Evolutionary conservation across 306 rosid genomes (phyloP), one percentile per base, ranked within the genome.

Genomic region (Sechiopsis laciniata): DNA sequence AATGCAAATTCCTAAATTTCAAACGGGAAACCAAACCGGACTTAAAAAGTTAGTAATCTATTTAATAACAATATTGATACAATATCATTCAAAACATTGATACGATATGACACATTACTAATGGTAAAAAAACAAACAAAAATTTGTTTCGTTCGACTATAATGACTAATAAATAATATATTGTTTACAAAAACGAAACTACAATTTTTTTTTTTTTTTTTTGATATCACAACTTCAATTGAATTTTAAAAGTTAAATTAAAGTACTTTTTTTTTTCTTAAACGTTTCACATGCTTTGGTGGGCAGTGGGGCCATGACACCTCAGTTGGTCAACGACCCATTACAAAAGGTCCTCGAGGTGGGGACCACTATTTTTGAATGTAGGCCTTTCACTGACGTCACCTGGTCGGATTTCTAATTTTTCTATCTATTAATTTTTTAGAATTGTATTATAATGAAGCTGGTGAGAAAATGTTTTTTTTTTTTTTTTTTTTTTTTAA

Each of bases 251-350:
- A 71, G 32, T 52, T 24, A 26, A 40, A 40, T 40, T 40, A 66
- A 66, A 66, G 35, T 10, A 20, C n/a, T 26, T 37, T 37, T 40
- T 7, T 40, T 40, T 40, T 40, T 6, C 46, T 45, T 13, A 46
- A 46, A 67, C 20, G 40, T 48, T 67, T 68, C 13, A 68, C 50
- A 58, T 50, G 48, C 7, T 40, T 48, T 53, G 59, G 57, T 75
- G 73, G 68, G 73, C 46, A 16, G 55, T 56, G 59, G 70, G 78
- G 75, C 21, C 72, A 79, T 48, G 50, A 51, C 57, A 20, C 16
- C 61, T 63, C 83, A 79, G 82, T 81, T 79, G 86, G 91, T 87
- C 89, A 87, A 85, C 86, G 89, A 79, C 75, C 82, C 69, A 76
- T 85, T 86, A 83, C 89, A 82, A 80, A 81, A 78, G 69, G 21